phyloP scores from a whole-genome alignment of 2,329 filamentous ascomycete species.

The Aspergillus sclerotialis region DNA sequence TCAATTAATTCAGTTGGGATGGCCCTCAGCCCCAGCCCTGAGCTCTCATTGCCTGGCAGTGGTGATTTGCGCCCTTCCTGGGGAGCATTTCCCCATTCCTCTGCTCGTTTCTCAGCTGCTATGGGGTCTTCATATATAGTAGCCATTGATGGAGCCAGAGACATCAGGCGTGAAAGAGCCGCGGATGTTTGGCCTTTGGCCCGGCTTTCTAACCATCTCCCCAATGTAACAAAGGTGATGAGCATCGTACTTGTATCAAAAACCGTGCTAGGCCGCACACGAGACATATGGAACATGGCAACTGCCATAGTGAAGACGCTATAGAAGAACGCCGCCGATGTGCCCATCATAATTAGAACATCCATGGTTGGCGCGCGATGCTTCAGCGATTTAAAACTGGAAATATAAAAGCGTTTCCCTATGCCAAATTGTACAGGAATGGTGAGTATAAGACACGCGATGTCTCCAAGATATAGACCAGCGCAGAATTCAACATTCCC shows the following conservation, averaged over 20 bases:
- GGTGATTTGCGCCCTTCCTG: constrained; percentile 8
- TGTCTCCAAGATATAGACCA: constrained; percentile 81
- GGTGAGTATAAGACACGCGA: constrained; percentile 76
- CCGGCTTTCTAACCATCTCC: constrained; percentile 84
- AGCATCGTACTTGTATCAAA: constrained; percentile 99
- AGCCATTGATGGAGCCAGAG: constrained; percentile 89
- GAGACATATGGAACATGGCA: constrained; percentile 66
- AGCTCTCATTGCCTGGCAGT: constrained; percentile 9
- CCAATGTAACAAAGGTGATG: constrained; percentile 88
- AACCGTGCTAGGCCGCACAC: constrained; percentile 75
- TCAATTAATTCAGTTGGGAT: constrained; percentile 93
- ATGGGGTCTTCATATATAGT: constrained; percentile 95
- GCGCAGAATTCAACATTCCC: constrained; percentile 59
- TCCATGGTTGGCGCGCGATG: constrained; percentile 96
- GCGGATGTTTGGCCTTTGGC: constrained; percentile 96
- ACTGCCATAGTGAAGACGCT: constrained; percentile 82
- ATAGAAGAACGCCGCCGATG: constrained; percentile 93
- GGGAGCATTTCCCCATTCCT: constrained; percentile 55
- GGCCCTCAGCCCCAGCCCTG: constrained; percentile 65
- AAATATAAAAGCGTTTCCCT: constrained; percentile 86
- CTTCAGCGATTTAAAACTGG: constrained; percentile 86
- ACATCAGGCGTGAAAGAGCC: constrained; percentile 90
- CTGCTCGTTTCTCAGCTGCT: constrained; percentile 81
- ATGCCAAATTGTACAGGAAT: constrained; percentile 95
- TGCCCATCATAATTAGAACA: constrained; percentile 87